Base-by-base conservation (phyloP, 2,329 filamentous ascomycete genomes). In the Ceratocystiopsis minuta region DNA sequence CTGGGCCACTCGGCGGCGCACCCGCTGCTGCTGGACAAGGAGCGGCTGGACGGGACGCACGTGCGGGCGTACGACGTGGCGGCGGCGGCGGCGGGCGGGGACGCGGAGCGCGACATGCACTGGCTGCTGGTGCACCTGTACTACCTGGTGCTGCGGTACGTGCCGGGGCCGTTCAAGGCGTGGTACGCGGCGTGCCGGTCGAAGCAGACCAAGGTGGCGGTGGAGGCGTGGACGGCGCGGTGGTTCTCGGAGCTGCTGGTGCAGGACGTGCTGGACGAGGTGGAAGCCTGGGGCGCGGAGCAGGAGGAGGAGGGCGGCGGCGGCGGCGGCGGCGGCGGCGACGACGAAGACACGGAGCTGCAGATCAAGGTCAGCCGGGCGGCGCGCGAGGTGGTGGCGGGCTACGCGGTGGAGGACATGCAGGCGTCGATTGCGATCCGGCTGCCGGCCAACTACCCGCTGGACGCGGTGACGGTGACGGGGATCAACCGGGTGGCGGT, bases 331-430 rank as follows among this genome's bases (percentile, higher is more conserved):
- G 15, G 16, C 35, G 32, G 18, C 11, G n/a, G n/a, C n/a, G n/a
- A n/a, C 33, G 59, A 53, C 13, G 70, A 73, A 31, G 70, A 76
- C 48, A 67, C 72, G 43, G 66, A 72, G 46, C 60, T 79, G 10
- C 52, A 62, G 0, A 67, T 96, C 43, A 87, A 81, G 55, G 72
- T 92, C 11, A 82, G 78, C 43, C 69, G 70, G 32, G 66, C 72
- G 12, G 75, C 76, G 1, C 71, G 72, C 39, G 88, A 96, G 57
- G 74, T 96, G 33, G 79, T 78, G 13, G 86, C 85, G 0, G 78
- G 78, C 4, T 95, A 94, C 55, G 75, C 82, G 41, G 75, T 98
- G 12, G 90, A 98, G 55, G 88, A 96, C 46, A 75, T 82, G 51
- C 76, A 77, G 28, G 85, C 90, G 44, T 70, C 78, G 12, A 90